Percentiles rank a stretch among this genome's conserved stretches.
Conservation (phyloP, 331 rosid species). For the Prunus yedoensis region DNA sequence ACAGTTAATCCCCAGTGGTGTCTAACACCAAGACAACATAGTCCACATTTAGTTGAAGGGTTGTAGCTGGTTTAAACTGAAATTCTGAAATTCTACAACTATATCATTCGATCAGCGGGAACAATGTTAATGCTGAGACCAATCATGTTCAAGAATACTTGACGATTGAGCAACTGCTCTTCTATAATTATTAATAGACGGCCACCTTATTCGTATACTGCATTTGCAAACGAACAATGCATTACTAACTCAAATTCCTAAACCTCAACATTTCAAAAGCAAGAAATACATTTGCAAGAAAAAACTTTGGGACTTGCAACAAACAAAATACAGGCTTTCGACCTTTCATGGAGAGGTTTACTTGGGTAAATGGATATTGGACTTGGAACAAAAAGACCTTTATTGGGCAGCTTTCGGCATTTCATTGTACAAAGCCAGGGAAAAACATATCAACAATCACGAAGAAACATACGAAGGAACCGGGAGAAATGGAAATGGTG, state of each 20-base stretch:
- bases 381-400: neutral
- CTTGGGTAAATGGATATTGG: neutral
- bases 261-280: neutral
- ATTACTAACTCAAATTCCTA: neutral
- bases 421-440: conserved; percentile 1
- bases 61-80: too few species aligned
- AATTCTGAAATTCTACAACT: too few species aligned
- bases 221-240: neutral
- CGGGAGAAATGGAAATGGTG: conserved; percentile 92
- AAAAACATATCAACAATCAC: conserved; percentile 24
- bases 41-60: too few species aligned
- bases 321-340: neutral
- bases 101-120: too few species aligned
- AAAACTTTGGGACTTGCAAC: neutral
- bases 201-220: neutral
- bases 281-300: neutral
- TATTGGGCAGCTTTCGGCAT: neutral
- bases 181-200: neutral
- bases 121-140: too few species aligned
- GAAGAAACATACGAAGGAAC: conserved; percentile 55
- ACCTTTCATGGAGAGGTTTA: neutral
- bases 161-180: neutral
- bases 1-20: too few species aligned
- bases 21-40: too few species aligned
- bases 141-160: too few species aligned